Conservation (phyloP, 2,329 filamentous ascomycete species). For the Beauveria australis region DNA sequence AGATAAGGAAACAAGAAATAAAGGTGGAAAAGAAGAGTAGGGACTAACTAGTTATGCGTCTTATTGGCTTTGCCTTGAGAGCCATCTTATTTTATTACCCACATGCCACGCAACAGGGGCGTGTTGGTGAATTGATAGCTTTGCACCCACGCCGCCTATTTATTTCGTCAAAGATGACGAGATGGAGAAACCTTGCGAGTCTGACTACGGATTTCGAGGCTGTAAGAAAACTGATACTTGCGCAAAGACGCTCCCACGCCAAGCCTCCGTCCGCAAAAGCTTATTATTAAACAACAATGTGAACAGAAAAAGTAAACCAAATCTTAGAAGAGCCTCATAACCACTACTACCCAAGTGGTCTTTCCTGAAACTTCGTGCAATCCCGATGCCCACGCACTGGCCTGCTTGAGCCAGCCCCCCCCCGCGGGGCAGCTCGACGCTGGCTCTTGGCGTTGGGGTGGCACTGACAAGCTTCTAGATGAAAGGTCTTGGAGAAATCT, state of each 20-base stretch:
- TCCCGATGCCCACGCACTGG: neutral
- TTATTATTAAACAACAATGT: neutral
- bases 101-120: constrained; percentile 7
- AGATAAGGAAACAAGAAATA: neutral
- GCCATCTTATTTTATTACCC: neutral
- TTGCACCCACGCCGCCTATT: neutral
- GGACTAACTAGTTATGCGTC: neutral
- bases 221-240: neutral
- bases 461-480: constrained; percentile 14
- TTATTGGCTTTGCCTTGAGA: neutral
- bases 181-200: neutral
- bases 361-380: neutral
- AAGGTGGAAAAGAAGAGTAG: neutral
- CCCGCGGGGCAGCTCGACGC: neutral
- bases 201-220: neutral
- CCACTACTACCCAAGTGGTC: neutral
- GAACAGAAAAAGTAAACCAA: neutral
- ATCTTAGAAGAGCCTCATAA: constrained; percentile 3
- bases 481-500: constrained; percentile 14
- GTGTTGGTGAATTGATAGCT: neutral
- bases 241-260: constrained; percentile 3
- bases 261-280: neutral
- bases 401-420: neutral
- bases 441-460: constrained; percentile 10
- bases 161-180: neutral